A percentile compares a stretch with the other conserved stretches of the same genome.
Evolutionary conservation across 306 rosid genomes (phyloP).

Genomic region (Cotoneaster glaucophyllus): DNA sequence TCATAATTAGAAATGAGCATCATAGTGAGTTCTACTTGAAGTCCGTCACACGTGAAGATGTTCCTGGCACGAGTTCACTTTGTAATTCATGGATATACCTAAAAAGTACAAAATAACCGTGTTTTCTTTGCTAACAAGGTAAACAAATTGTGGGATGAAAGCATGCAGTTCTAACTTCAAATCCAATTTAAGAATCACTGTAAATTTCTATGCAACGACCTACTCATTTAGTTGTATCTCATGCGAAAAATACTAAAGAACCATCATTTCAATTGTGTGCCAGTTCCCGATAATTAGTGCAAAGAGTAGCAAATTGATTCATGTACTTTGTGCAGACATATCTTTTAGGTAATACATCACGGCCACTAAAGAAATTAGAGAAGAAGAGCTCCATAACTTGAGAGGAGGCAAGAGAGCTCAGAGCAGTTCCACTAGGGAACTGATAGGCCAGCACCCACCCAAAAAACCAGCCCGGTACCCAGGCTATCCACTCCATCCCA

Average conservation of each 20-base stretch:
- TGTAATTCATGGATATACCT: conserved; percentile 85
- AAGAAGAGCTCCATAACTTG: conserved; percentile 54
- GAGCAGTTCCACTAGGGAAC: no score
- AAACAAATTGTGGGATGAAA: neutral
- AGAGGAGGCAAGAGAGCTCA: conserved; percentile 48
- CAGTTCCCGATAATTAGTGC: no score
- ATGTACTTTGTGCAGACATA: conserved; percentile 41
- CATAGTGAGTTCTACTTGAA: conserved; percentile 56
- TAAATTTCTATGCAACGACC: neutral
- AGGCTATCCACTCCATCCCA: no score
- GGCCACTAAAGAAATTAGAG: conserved; percentile 48
- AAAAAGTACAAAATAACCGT: conserved; percentile 48
- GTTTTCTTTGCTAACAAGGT: conserved; percentile 80
- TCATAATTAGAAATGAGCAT: conserved; percentile 56
- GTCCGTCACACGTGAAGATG: conserved; percentile 52
- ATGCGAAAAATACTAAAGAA: neutral
- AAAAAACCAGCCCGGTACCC: no score
- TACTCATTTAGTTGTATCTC: neutral
- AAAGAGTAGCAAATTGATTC: neutral
- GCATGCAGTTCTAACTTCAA: neutral
- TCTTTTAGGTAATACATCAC: conserved; percentile 65
- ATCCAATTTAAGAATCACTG: neutral
- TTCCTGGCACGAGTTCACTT: conserved; percentile 52
- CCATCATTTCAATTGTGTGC: neutral
- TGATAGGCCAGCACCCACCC: no score